A percentile compares a stretch with the other conserved stretches of the same genome.
Evolutionary conservation across 140 eudicot genomes (phyloP).

Genomic region (Erigeron philadelphicus): DNA sequence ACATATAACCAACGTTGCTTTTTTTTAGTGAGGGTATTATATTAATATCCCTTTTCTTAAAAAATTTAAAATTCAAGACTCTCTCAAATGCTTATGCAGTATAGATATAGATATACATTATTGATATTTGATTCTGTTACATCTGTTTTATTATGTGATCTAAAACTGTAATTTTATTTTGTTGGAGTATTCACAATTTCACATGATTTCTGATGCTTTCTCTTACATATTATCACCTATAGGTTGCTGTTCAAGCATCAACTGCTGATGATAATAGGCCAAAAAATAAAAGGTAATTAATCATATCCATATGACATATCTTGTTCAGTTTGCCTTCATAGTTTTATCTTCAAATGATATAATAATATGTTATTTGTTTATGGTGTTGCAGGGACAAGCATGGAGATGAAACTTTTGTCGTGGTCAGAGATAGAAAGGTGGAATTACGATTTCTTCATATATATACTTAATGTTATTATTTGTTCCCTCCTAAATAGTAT

Average conservation of each 20-base stretch:
- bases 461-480: background rate
- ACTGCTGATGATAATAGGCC: conserved; percentile 46
- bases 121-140: background rate
- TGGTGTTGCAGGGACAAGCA: conserved; percentile 47
- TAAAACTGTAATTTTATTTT: conserved; percentile 3
- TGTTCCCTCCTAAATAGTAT: too few species aligned
- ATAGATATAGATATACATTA: too few species aligned
- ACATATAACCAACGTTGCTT: too few species aligned
- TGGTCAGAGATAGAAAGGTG: conserved; percentile 75
- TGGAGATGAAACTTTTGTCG: conserved; percentile 49
- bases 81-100: too few species aligned
- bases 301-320: conserved; percentile 1
- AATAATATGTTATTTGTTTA: conserved; percentile 15
- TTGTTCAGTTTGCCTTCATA: conserved; percentile 19
- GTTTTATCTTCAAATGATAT: conserved; percentile 8
- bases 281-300: conserved; percentile 45
- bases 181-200: conserved; percentile 15
- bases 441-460: conserved; percentile 10
- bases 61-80: too few species aligned
- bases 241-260: conserved; percentile 49
- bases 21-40: too few species aligned
- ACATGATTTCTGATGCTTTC: conserved; percentile 10
- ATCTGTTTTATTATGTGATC: conserved; percentile 5
- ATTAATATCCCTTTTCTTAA: too few species aligned
- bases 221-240: conserved; percentile 7